These are phyloP conservation scores for Penicillium angulare DNA, from an alignment of 495 filamentous ascomycete species.

Conservation along the genomic window DNA sequence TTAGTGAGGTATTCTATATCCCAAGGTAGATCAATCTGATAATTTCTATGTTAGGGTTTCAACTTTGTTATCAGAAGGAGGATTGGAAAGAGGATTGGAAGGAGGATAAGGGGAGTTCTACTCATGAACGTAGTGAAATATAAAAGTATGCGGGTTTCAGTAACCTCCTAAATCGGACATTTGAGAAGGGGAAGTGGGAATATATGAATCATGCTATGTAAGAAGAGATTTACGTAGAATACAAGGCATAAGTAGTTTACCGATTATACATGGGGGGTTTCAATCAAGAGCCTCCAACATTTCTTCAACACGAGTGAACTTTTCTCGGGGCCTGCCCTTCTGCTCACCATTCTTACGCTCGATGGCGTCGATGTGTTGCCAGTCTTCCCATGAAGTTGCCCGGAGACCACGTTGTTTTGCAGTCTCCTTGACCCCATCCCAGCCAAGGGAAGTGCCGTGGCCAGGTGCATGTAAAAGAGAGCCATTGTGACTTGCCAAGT, in stretches of 20 bases:
- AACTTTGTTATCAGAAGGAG: too few species aligned
- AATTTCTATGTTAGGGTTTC: too few species aligned
- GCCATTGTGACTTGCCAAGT: constrained; percentile 52
- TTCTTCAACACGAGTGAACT: constrained; percentile 71
- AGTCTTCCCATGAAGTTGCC: constrained; percentile 72
- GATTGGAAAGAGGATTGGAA: too few species aligned
- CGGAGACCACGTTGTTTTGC: constrained; percentile 48
- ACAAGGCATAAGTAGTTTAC: constrained; percentile 14
- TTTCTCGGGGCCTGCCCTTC: constrained; percentile 78
- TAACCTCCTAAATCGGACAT: too few species aligned
- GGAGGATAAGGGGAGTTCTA: too few species aligned
- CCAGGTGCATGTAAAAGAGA: constrained; percentile 46
- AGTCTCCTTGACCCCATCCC: constrained; percentile 67
- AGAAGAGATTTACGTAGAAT: background rate
- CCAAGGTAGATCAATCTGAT: too few species aligned
- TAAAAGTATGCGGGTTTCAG: too few species aligned
- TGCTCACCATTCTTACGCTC: constrained; percentile 66
- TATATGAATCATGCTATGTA: background rate
- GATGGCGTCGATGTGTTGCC: constrained; percentile 77
- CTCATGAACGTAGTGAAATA: too few species aligned
- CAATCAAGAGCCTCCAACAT: constrained; percentile 66
- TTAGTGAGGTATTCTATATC: too few species aligned
- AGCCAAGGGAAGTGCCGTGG: constrained; percentile 57
- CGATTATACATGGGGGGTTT: too few species aligned
- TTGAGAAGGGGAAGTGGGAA: too few species aligned